Percentiles rank a stretch among this genome's conserved stretches.
Conservation (phyloP, 2,329 filamentous ascomycete genomes). For the Botrytis medusae region DNA sequence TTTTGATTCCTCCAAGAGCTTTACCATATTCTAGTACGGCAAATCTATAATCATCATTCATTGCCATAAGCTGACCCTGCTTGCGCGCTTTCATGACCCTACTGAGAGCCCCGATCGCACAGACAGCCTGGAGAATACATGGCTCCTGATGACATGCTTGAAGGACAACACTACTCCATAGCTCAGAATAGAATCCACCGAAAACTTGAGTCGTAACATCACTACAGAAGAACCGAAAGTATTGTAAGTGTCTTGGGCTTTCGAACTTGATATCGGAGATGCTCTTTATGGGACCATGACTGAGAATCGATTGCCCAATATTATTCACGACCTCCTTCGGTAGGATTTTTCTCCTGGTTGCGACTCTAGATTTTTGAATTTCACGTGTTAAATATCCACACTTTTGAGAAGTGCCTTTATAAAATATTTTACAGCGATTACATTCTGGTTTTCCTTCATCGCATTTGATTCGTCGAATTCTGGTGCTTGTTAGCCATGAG, state of each 20-base stretch:
- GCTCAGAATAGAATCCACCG: conserved; percentile 9
- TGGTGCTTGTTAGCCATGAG: not conserved
- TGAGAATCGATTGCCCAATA: too few species aligned
- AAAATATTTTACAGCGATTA: conserved; percentile 17
- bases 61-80: not conserved
- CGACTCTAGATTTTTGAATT: not conserved
- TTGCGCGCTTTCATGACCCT: conserved; percentile 13
- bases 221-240: conserved; percentile 18
- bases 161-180: conserved; percentile 10
- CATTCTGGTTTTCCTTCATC: conserved; percentile 17
- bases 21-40: conserved; percentile 16
- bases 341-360: not conserved
- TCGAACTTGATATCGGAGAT: conserved; percentile 5
- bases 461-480: conserved; percentile 19
- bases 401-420: conserved; percentile 12
- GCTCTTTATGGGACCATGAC: not conserved
- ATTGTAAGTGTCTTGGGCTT: conserved; percentile 7
- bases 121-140: conserved; percentile 14
- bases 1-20: conserved; percentile 12
- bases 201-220: conserved; percentile 14
- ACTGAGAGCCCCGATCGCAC: conserved; percentile 19
- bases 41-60: conserved; percentile 21
- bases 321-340: not conserved
- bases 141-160: conserved; percentile 17
- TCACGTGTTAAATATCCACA: conserved; percentile 17